Percentiles rank a stretch among this genome's conserved stretches.
Evolutionary conservation across 805 yeast genomes (phyloP).

Genomic region (Candida bentonensis): DNA sequence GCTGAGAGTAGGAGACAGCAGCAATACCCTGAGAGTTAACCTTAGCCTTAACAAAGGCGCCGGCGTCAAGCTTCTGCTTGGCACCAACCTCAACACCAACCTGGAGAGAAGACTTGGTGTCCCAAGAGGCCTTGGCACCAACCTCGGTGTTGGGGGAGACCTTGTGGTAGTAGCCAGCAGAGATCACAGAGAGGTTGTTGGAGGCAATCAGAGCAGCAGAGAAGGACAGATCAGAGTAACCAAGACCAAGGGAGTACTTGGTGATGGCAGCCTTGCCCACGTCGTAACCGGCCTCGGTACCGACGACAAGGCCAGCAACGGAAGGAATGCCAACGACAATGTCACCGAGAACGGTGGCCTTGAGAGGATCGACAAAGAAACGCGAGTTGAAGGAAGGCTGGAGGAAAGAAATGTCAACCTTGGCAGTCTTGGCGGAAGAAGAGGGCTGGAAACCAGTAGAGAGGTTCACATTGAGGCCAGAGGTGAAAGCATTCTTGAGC

Average conservation of each 20-base stretch:
- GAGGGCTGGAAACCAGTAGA: constrained; percentile 83
- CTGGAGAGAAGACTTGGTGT: constrained; percentile 59
- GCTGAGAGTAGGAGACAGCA: constrained; percentile 87
- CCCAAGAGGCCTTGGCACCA: constrained; percentile 96
- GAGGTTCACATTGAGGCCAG: constrained; percentile 88
- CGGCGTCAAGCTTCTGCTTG: constrained; percentile 77
- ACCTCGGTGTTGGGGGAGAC: constrained; percentile 86
- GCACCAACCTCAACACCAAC: constrained; percentile 93
- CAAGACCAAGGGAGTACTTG: constrained; percentile 85
- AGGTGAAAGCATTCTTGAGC: constrained; percentile 80
- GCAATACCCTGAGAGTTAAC: constrained; percentile 92
- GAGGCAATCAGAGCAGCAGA: constrained; percentile 73
- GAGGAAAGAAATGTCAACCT: constrained; percentile 77
- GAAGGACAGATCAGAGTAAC: constrained; percentile 82
- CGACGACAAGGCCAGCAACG: constrained; percentile 87
- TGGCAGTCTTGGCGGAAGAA: constrained; percentile 62
- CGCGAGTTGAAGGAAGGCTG: constrained; percentile 91
- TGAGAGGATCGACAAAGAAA: constrained; percentile 86
- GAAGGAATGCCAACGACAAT: constrained; percentile 66
- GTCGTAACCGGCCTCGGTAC: constrained; percentile 96
- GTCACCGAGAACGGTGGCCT: constrained; percentile 96
- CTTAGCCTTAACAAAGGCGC: constrained; percentile 92
- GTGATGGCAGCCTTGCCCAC: constrained; percentile 84
- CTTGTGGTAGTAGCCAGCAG: constrained; percentile 95
- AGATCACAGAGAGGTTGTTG: constrained; percentile 74